phyloP scores from a whole-genome alignment of 768 basidiomycete species.

The Podaxis pistillaris region DNA sequence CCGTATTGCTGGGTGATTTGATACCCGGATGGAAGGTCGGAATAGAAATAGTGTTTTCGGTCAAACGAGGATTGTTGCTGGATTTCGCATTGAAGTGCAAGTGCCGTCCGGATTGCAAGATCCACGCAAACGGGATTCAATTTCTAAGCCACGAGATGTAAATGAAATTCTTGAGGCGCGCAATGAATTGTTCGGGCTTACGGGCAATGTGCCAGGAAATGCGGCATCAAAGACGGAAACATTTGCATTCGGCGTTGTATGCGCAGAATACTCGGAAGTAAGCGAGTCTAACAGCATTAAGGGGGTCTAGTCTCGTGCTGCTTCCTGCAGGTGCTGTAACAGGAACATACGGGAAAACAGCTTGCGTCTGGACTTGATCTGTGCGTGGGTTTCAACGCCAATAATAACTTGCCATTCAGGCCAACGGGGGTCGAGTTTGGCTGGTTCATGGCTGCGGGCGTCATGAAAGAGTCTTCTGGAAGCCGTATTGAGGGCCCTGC shows the following conservation, averaged over 20 bases:
- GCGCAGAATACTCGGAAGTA: conserved; percentile 30
- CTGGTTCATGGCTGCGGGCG: conserved; percentile 24
- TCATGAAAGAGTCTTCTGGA: conserved; percentile 28
- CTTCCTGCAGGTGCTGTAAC: neutral
- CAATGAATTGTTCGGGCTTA: conserved; percentile 34
- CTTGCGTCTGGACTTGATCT: conserved; percentile 84
- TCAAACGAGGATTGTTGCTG: conserved; percentile 82
- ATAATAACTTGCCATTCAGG: conserved; percentile 89
- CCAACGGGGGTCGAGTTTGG: conserved; percentile 51
- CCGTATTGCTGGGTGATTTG: conserved; percentile 98
- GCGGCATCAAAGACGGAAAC: conserved; percentile 84
- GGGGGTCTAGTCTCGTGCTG: neutral
- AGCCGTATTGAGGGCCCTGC: neutral
- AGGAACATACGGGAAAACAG: conserved; percentile 73
- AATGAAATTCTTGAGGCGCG: neutral
- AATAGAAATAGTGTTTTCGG: conserved; percentile 97
- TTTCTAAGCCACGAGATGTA: conserved; percentile 31
- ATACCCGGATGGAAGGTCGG: conserved; percentile 91
- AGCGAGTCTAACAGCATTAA: conserved; percentile 32
- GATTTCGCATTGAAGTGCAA: conserved; percentile 69
- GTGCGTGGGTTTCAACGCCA: conserved; percentile 95
- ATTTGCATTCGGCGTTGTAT: conserved; percentile 62
- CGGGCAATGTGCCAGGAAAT: conserved; percentile 91
- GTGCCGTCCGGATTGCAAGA: conserved; percentile 75
- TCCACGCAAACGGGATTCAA: conserved; percentile 72